Conservation (phyloP, 2,329 filamentous ascomycete genomes). For the Acrodontium crateriforme region DNA sequence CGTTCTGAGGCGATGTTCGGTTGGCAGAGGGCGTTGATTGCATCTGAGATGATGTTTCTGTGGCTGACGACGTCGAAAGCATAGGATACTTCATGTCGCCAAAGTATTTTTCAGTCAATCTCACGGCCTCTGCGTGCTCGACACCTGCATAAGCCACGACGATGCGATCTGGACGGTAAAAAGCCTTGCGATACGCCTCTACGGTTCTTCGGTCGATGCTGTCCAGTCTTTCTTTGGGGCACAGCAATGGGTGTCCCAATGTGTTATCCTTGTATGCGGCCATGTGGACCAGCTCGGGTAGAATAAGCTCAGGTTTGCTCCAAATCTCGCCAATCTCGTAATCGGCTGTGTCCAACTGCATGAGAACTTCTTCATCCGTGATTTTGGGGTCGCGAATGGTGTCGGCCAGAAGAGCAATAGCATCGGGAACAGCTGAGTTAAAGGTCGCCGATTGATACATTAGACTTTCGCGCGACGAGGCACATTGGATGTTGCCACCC, state of each 20-base stretch:
- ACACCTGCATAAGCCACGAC: conserved; percentile 94
- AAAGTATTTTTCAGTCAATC: conserved; percentile 71
- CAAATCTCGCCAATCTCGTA: conserved; percentile 97
- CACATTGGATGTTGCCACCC: conserved; percentile 93
- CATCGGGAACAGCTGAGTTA: conserved; percentile 76
- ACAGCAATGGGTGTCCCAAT: conserved; percentile 81
- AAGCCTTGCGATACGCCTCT: conserved; percentile 63
- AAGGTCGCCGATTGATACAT: conserved; percentile 99
- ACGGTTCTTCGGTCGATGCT: conserved; percentile 63
- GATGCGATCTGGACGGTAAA: conserved; percentile 81
- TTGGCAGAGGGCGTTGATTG: conserved; percentile 19
- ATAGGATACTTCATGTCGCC: conserved; percentile 60
- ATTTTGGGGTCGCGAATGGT: conserved; percentile 79
- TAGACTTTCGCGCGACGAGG: conserved; percentile 83
- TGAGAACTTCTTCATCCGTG: conserved; percentile 70
- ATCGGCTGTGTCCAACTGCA: conserved; percentile 79
- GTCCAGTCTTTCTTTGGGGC: conserved; percentile 67
- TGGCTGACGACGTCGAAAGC: conserved; percentile 10
- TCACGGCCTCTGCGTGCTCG: conserved; percentile 64
- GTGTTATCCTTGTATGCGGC: conserved; percentile 95
- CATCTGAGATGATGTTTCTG: conserved; percentile 14
- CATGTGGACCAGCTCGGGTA: conserved; percentile 90
- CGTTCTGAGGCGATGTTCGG: conserved; percentile 33
- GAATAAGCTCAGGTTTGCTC: conserved; percentile 89
- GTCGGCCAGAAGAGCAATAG: conserved; percentile 75